Percentiles rank a stretch among this genome's conserved stretches.
Conservation (phyloP, 78 protist species). For the Dictyostelium firmibasis region DNA sequence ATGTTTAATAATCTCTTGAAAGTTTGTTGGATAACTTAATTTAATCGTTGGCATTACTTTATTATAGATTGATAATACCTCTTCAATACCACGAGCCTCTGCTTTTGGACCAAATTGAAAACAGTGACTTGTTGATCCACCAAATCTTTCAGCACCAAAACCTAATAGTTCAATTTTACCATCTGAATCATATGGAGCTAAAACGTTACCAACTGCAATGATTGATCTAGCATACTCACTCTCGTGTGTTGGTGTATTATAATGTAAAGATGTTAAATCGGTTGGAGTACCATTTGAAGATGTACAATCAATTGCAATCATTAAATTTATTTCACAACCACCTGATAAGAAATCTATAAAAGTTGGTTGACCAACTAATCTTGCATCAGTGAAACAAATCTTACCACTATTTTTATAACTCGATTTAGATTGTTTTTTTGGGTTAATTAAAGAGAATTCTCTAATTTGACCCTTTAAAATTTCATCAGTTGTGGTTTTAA, state of each 20-base stretch:
- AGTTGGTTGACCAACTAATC: conserved; percentile 1
- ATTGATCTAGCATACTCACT: conserved; percentile 5
- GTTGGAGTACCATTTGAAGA: conserved; percentile 83
- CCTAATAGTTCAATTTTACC: conserved; percentile 82
- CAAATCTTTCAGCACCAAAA: conserved; percentile 84
- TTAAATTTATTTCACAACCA: conserved; percentile 72
- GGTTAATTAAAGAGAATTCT: conserved; percentile 9
- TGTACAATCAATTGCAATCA: conserved; percentile 93
- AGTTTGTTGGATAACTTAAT: conserved; percentile 72
- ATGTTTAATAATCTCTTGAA: neutral
- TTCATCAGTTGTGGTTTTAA: conserved; percentile 1
- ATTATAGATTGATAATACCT: neutral
- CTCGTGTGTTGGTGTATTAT: neutral
- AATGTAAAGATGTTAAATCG: conserved; percentile 76
- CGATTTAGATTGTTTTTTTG: conserved; percentile 42
- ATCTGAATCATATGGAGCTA: conserved; percentile 25
- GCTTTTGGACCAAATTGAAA: conserved; percentile 49
- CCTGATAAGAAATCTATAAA: conserved; percentile 81
- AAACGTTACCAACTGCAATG: neutral
- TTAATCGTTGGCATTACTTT: neutral
- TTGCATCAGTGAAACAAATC: neutral
- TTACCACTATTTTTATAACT: conserved; percentile 62
- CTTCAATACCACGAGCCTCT: conserved; percentile 29
- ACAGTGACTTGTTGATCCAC: conserved; percentile 65
- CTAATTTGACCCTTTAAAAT: neutral